Base-by-base conservation (phyloP, 1,284 basidiomycete genomes). In the Pulchroboletus neoregius region DNA sequence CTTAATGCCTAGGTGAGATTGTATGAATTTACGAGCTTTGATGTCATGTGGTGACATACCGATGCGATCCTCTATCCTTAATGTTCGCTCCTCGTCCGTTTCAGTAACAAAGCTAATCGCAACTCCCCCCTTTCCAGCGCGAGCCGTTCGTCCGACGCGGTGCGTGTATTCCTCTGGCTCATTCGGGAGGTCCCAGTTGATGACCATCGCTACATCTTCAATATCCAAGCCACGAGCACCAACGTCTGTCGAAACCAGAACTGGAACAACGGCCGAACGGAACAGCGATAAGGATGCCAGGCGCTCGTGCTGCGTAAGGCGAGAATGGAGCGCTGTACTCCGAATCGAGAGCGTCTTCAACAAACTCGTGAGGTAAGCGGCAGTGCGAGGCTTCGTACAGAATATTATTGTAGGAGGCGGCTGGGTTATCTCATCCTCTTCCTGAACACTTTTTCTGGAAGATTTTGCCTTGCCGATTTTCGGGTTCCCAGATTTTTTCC, bases 101-200 rank as follows among this genome's bases (percentile, higher is more conserved):
- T 99, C 95, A 3, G 94, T 96, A 44, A 99, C 90, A 62, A 99
- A 91, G 57, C 92, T 97, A 36, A 99, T 78, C 0, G 93, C 92
- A 46, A 93, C 75, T 63, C 96, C 96, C 4, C 82, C 84, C 58
- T 83, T 79, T 5, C 94, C 94, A n/a, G 88, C 91, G 61, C 96
- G 85, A 26, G 95, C 96, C 11, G 96, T 99, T 59, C 96, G 74
- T 32, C 87, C 87, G 10, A 88, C 87, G n/a, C 85, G 76, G 66
- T 90, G 87, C 10, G 84, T 88, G 62, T 89, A 87, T 66, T 88
- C 82, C 67, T 87, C 77, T 6, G 86, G 75, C 60, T 86, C 82
- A 16, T 72, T 71, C 42, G 96, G 88, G 57, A 99, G 67, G 66
- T 99, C 96, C 93, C 94, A 99, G 59, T 99, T 99, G 51, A 96